Percentiles rank a stretch among this genome's conserved stretches.
Conservation (phyloP, 179 eudicot species). For the Sideroxylon spinosum region DNA sequence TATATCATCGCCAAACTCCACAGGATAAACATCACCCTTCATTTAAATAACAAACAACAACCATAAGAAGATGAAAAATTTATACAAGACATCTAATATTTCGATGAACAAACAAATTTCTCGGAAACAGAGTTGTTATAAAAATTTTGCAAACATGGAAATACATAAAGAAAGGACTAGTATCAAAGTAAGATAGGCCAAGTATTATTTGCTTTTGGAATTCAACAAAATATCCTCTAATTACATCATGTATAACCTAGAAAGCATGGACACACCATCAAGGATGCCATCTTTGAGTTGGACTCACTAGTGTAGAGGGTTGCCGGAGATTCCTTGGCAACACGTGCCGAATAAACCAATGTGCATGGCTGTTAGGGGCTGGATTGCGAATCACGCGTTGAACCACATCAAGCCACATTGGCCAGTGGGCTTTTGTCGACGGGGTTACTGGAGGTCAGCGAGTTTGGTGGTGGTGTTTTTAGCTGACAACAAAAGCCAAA, state of each 20-base stretch:
- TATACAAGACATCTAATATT: neutral
- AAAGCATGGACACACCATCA: neutral
- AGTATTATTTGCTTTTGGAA: neutral
- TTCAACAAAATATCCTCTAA: neutral
- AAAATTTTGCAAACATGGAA: neutral
- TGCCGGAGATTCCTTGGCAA: too few species aligned
- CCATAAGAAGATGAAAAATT: neutral
- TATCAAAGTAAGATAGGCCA: neutral
- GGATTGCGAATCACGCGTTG: too few species aligned
- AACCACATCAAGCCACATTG: too few species aligned
- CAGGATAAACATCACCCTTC: conserved; percentile 96
- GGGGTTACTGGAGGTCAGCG: too few species aligned
- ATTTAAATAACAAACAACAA: conserved; percentile 18
- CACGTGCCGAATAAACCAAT: too few species aligned
- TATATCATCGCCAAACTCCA: conserved; percentile 52
- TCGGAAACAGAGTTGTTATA: neutral
- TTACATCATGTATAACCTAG: neutral
- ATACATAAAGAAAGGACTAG: neutral
- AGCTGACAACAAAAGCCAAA: too few species aligned
- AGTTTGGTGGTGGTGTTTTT: too few species aligned
- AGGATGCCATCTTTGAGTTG: too few species aligned
- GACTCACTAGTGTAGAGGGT: too few species aligned
- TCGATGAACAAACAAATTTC: neutral
- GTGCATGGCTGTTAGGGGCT: too few species aligned
- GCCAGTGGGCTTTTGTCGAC: too few species aligned